phyloP scores from a whole-genome alignment of 2,329 filamentous ascomycete species.

The Emergomyces orientalis region DNA sequence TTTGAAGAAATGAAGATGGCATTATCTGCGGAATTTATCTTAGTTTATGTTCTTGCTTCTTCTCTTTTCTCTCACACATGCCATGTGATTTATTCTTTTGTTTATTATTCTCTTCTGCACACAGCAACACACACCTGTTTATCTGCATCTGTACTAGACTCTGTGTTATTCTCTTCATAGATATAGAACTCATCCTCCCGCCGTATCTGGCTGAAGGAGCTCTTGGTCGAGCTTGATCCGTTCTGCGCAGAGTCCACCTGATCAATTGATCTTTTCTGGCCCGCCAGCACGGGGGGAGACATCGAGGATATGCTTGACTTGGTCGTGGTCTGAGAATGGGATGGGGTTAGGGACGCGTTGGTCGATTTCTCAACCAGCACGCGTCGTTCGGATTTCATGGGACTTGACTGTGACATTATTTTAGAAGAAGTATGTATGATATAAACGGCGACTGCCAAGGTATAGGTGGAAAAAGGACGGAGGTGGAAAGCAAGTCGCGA shows the following conservation, averaged over 20 bases:
- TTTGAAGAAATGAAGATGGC: background rate
- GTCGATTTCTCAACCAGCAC: slow-evolving; percentile 34
- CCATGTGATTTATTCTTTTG: background rate
- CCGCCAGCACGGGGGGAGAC: slow-evolving; percentile 27
- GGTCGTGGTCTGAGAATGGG: slow-evolving; percentile 14
- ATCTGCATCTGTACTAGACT: slow-evolving; percentile 13
- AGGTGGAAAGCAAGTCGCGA: background rate
- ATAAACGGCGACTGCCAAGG: background rate
- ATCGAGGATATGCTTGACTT: slow-evolving; percentile 19
- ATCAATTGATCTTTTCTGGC: slow-evolving; percentile 34
- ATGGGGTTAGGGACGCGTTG: slow-evolving; percentile 34
- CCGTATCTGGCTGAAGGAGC: slow-evolving; percentile 15
- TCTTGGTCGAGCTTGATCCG: slow-evolving; percentile 16
- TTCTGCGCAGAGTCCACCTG: slow-evolving; percentile 26
- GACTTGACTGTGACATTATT: slow-evolving; percentile 20
- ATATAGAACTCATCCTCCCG: slow-evolving; percentile 18
- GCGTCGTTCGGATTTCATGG: slow-evolving; percentile 30
- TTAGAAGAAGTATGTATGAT: background rate
- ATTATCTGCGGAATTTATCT: background rate
- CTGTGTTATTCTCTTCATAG: slow-evolving; percentile 16
- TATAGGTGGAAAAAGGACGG: background rate
- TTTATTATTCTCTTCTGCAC: background rate
- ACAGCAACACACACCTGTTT: slow-evolving; percentile 15
- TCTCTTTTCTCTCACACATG: background rate
- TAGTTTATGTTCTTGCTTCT: background rate